Evolutionary conservation across 2,329 filamentous ascomycete genomes (phyloP).

Genomic region (Aschersonia sp.): DNA sequence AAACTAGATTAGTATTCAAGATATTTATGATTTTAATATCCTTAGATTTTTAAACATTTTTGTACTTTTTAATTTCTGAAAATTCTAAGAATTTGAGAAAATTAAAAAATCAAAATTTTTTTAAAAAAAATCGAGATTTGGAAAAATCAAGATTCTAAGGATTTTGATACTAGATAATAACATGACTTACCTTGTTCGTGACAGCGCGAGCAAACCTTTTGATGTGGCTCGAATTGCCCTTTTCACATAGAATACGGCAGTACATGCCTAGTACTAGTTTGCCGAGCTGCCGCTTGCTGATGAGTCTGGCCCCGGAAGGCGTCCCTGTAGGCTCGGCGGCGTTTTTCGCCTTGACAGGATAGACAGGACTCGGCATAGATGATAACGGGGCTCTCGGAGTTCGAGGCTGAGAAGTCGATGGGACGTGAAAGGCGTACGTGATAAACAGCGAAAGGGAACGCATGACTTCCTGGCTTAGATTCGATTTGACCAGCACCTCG

Average conservation of each 20-base stretch:
- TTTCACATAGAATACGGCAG: slow-evolving; percentile 61
- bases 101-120: no score
- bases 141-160: no score
- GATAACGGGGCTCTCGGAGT: slow-evolving; percentile 32
- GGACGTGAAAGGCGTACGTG: slow-evolving; percentile 71
- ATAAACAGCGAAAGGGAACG: slow-evolving; percentile 82
- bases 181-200: slow-evolving; percentile 63
- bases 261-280: slow-evolving; percentile 65
- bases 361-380: slow-evolving; percentile 21
- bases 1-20: no score
- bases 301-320: slow-evolving; percentile 16
- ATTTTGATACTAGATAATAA: no score
- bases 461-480: slow-evolving; percentile 71
- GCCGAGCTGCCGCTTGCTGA: slow-evolving; percentile 58
- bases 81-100: no score
- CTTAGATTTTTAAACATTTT: no score
- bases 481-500: slow-evolving; percentile 63
- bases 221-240: slow-evolving; percentile 51
- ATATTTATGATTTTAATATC: no score
- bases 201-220: slow-evolving; percentile 87
- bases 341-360: slow-evolving; percentile 22
- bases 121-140: no score
- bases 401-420: slow-evolving; percentile 30
- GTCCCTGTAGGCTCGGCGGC: slow-evolving; percentile 18
- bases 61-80: no score